Evolutionary conservation across 441 rosid genomes (phyloP).

Genomic region (Iberis amara): DNA sequence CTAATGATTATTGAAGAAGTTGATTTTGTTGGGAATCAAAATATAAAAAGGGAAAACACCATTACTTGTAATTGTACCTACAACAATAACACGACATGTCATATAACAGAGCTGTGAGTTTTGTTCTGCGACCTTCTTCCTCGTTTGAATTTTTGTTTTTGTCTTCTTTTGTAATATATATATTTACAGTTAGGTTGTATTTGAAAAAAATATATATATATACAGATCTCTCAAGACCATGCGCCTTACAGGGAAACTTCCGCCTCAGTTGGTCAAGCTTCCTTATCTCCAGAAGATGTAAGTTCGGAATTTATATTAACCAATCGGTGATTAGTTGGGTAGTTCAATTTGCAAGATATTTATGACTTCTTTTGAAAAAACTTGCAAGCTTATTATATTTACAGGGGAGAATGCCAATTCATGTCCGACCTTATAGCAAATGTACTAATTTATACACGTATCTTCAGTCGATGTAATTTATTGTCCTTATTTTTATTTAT

Average conservation of each 20-base stretch:
- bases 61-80: constrained; percentile 14
- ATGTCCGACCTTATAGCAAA: too few relatives aligned
- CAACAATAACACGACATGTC: constrained; percentile 13
- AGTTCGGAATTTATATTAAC: not conserved
- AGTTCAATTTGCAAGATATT: too few relatives aligned
- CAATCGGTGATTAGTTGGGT: too few relatives aligned
- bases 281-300: constrained; percentile 19
- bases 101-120: constrained; percentile 24
- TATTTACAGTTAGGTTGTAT: not conserved
- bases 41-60: not conserved
- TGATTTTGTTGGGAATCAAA: not conserved
- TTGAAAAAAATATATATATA: not conserved
- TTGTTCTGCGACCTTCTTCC: not conserved
- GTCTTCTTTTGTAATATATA: not conserved
- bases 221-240: constrained; percentile 5
- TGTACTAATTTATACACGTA: too few relatives aligned
- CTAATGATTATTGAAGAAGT: constrained; percentile 1
- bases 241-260: constrained; percentile 23
- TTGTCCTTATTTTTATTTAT: too few relatives aligned
- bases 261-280: constrained; percentile 21
- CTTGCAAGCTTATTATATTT: too few relatives aligned
- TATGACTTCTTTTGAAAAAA: too few relatives aligned
- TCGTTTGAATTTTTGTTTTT: not conserved
- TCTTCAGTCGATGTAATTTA: too few relatives aligned
- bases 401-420: too few relatives aligned